Evolutionary conservation across 2,329 filamentous ascomycete species (phyloP), one percentile per base, ranked within the genome.

Genomic region (Pyrenophora tritici-repentis): DNA sequence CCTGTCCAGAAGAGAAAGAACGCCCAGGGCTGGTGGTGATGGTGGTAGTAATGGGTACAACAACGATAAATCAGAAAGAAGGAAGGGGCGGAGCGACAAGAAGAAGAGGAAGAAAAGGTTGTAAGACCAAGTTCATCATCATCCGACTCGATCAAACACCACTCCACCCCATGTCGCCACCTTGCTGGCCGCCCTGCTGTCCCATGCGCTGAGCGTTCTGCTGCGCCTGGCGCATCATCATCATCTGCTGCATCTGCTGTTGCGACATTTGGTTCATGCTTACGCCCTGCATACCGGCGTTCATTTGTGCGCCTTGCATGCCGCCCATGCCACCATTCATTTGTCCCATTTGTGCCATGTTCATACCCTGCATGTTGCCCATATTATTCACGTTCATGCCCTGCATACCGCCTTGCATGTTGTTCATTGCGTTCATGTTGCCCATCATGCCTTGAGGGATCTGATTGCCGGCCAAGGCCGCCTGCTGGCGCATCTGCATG

Each of bases 141-240:
- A 17, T 10, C 14, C 17, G 37, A 6, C 9, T 8, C 24, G 17
- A 38, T 43, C 13, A 40, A 20, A 29, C 26, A 2, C 62, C 65
- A 33, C 56, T 68, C 63, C 64, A 69, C n/a, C 59, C 62, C 61
- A 67, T 63, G 12, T 62, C 63, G 4, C 55, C 64, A 16, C 59
- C 59, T 39, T 65, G 60, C 32, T 63, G 60, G 8, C 57, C 57
- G n/a, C 57, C 58, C 17, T 50, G 64, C 34, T 61, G 62, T 10
- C 59, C 55, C 54, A 61, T 61, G 34, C 63, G 50, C 26, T 66
- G 61, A 17, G 58, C 55, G 37, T 63, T 57, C 39, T 60, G 58
- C 42, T 72, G 70, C 4, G 61, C 63, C 53, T 70, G 68, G n/a
- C 64, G 53, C 68, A 71, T 67, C 58, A 70, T 61, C 60, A 68